A percentile compares a stretch with the other conserved stretches of the same genome.
Conservation (phyloP, 2,329 filamentous ascomycete species). For the Chalaropsis thielavioides region DNA sequence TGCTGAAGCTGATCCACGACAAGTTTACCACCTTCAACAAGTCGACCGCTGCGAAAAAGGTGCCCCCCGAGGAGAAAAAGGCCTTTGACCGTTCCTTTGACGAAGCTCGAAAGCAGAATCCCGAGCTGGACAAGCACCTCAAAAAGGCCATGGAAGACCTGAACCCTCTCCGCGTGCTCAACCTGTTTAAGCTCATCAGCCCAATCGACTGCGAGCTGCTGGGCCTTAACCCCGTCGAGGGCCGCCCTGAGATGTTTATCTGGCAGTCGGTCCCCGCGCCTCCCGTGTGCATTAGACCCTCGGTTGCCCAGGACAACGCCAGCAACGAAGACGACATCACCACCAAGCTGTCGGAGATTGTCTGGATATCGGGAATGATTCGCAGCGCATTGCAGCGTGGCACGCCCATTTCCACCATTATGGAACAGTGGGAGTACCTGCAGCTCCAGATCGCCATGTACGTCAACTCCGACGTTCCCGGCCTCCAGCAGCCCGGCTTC, state of each 20-base stretch:
- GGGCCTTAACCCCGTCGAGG: slow-evolving; percentile 72
- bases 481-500: slow-evolving; percentile 73
- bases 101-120: slow-evolving; percentile 60
- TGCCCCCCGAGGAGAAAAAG: slow-evolving; percentile 65
- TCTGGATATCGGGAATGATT: slow-evolving; percentile 80
- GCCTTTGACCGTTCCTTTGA: slow-evolving; percentile 76
- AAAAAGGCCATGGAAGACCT: slow-evolving; percentile 90
- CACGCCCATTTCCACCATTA: slow-evolving; percentile 72
- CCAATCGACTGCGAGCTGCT: slow-evolving; percentile 80
- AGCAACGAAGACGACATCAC: slow-evolving; percentile 96
- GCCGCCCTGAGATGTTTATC: slow-evolving; percentile 88
- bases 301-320: slow-evolving; percentile 80
- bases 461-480: slow-evolving; percentile 91
- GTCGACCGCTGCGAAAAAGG: slow-evolving; percentile 74
- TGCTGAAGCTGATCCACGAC: slow-evolving; percentile 90
- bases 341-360: slow-evolving; percentile 90
- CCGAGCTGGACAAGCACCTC: slow-evolving; percentile 78
- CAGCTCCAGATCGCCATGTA: slow-evolving; percentile 95
- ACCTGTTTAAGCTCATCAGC: slow-evolving; percentile 79
- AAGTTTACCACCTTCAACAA: slow-evolving; percentile 80
- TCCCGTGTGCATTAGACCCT: slow-evolving; percentile 85
- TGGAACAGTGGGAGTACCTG: slow-evolving; percentile 97
- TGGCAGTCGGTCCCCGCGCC: slow-evolving; percentile 95
- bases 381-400: slow-evolving; percentile 70
- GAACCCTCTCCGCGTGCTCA: slow-evolving; percentile 75